Base-by-base conservation (phyloP, 208 protist genomes). In the Crithidia acanthocephali region DNA sequence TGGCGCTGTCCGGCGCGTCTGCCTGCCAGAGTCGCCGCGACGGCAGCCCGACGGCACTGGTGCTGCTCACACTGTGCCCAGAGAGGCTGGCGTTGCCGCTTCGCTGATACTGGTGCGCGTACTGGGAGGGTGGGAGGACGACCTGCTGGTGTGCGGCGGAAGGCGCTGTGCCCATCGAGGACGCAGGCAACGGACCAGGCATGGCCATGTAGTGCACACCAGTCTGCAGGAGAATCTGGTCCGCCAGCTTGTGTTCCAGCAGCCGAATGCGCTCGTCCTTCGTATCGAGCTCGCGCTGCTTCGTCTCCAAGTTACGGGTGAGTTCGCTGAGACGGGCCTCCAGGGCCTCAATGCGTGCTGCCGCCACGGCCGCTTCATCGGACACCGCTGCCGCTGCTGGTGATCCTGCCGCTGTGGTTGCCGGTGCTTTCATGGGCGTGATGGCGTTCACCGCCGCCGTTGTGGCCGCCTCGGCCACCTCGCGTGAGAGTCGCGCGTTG, bases 261-360 rank as follows among this genome's bases (percentile, higher is more conserved):
- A 92, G 78, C 1, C 88, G 87, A 62, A 94, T 87, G n/a, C 91
- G 84, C 66, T 90, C 84, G 27, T 94, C 85, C 35, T 91, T 84
- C 9, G 52, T 59, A 27, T 77, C 78, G 30, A 92, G 45, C 48
- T 91, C 85, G 7, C 32, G 68, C 32, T 78, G 64, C 55, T 78
- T 79, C 35, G 70, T 63, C 60, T 87, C 82, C 20, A 93, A 61
- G 33, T 66, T 56, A 16, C 57, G 61, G 8, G 69, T 55, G 44
- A 88, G 75, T 51, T 89, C 71, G 20, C 57, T 51, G 20, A 93
- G 69, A 0, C 77, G 75, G 22, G 60, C 37, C 60, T 93, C 83
- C 23, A 93, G 81, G 28, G 79, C 82, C 32, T 72, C 71, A 11
- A 88, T 76, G 3, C 35, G 45, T 27, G 22, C 40, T 47, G 47